A percentile compares a stretch with the other conserved stretches of the same genome.
Conservation (phyloP, 192 early-diverging fungal genomes). For the Coemansia sp. region DNA sequence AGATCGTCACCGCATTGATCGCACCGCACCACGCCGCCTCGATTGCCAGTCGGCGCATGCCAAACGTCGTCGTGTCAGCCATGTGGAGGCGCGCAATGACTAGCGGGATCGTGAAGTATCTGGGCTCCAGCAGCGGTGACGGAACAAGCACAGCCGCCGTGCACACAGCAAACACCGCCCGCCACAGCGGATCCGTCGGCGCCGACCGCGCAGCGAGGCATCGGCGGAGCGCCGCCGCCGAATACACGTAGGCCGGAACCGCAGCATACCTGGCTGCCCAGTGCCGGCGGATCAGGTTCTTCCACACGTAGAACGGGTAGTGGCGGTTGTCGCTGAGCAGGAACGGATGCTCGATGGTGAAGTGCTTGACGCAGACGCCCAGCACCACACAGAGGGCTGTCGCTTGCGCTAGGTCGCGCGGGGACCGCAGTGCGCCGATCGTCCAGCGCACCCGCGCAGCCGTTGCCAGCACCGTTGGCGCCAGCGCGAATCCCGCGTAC, state of each 20-base stretch:
- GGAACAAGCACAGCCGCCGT: slow-evolving; percentile 74
- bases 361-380: slow-evolving; percentile 51
- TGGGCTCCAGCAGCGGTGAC: slow-evolving; percentile 90
- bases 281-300: slow-evolving; percentile 67
- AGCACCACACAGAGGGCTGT: slow-evolving; percentile 14
- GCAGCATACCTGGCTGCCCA: slow-evolving; percentile 58
- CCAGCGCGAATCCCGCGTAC: slow-evolving; percentile 57
- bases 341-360: slow-evolving; percentile 88
- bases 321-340: slow-evolving; percentile 94
- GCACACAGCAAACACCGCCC: slow-evolving; percentile 57
- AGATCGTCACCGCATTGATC: slow-evolving; percentile 70
- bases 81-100: slow-evolving; percentile 72
- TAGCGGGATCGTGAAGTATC: slow-evolving; percentile 93
- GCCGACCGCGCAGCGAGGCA: slow-evolving; percentile 34
- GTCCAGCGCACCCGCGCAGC: too few species aligned
- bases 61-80: slow-evolving; percentile 18
- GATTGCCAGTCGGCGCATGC: slow-evolving; percentile 25
- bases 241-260: slow-evolving; percentile 66
- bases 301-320: slow-evolving; percentile 95
- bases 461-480: slow-evolving; percentile 47
- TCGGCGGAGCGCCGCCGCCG: slow-evolving; percentile 37
- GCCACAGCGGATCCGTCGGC: slow-evolving; percentile 51
- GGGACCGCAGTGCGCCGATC: too few species aligned
- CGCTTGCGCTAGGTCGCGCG: not conserved
- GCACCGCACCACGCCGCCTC: slow-evolving; percentile 56